Evolutionary conservation across 768 basidiomycete species (phyloP), one percentile per base, ranked within the genome.

Genomic region (Baorangia bicolor): DNA sequence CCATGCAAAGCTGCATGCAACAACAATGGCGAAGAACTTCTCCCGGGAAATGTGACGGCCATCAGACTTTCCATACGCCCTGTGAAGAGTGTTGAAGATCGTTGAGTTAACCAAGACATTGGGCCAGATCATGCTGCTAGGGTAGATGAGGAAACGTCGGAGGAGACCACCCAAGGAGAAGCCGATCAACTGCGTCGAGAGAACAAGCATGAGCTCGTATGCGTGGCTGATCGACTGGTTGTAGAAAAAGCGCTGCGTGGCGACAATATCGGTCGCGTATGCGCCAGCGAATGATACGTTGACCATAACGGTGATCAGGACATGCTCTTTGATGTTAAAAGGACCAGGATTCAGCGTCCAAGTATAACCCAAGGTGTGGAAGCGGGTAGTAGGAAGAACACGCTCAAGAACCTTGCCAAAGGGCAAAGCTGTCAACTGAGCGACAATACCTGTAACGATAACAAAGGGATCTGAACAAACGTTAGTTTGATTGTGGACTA

Each of bases 241-340:
- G 74, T 90, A 94, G 76, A 87, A 87, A 48, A 87, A 65, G 48
- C 80, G 78, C 71, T 91, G 87, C 0, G 87, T 74, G 3, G 86
- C 75, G 54, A 86, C 66, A 52, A 91, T 77, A 52, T 91, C 88
- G 1, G 88, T 86, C 30, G 84, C 82, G 63, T 91, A 90, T 4
- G 85, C 81, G 37, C 88, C 88, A 23, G 71, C 68, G 51, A 80
- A 77, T 23, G 78, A 81, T 27, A 89, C 80, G 66, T 87, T 91
- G 35, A 83, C 82, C 90, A 92, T 92, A 56, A 91, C 81, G 25
- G 88, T 88, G 66, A 89, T 87, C 68, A 84, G 86, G 57, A 90
- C 85, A 64, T 95, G 93, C 67, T 95, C 93, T 78, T 95, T 95
- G 79, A 94, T 85, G 59, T 83, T 87, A 77, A 94, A 95, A 3